Conservation (phyloP, 805 yeast genomes). For the Candida saitoana region DNA sequence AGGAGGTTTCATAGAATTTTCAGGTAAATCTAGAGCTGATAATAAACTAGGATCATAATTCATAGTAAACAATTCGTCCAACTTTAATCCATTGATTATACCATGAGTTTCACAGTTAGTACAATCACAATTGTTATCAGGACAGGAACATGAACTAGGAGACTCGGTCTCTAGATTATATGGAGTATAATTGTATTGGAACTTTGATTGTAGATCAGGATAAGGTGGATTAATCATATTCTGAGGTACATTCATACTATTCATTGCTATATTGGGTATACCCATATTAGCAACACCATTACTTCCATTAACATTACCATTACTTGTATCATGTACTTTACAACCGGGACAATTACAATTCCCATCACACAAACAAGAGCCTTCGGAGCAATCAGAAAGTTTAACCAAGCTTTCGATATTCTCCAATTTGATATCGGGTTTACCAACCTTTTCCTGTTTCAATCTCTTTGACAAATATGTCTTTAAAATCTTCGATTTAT, state of each 20-base stretch:
- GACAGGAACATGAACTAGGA: conserved; percentile 20
- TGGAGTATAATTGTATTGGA: background rate
- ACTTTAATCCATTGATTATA: conserved; percentile 37
- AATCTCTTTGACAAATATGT: conserved; percentile 24
- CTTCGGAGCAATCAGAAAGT: conserved; percentile 32
- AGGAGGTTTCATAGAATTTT: background rate
- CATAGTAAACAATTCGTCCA: conserved; percentile 32
- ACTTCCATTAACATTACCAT: background rate
- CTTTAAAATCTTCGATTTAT: conserved; percentile 33
- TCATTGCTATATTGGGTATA: background rate
- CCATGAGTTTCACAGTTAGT: conserved; percentile 43
- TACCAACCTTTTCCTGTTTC: conserved; percentile 6
- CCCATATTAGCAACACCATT: background rate
- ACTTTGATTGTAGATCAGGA: background rate
- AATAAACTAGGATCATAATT: conserved; percentile 4
- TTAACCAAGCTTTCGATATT: conserved; percentile 18
- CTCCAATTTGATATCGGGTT: background rate
- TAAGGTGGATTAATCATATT: background rate
- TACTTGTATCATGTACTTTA: conserved; percentile 21
- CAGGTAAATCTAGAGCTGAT: background rate
- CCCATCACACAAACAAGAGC: conserved; percentile 34
- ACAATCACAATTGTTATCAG: conserved; percentile 31
- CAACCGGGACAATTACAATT: conserved; percentile 38
- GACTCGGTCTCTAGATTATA: conserved; percentile 5
- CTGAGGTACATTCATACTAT: background rate